phyloP scores from a whole-genome alignment of 2,329 filamentous ascomycete species.

The Dryadomyces sulphureus region DNA sequence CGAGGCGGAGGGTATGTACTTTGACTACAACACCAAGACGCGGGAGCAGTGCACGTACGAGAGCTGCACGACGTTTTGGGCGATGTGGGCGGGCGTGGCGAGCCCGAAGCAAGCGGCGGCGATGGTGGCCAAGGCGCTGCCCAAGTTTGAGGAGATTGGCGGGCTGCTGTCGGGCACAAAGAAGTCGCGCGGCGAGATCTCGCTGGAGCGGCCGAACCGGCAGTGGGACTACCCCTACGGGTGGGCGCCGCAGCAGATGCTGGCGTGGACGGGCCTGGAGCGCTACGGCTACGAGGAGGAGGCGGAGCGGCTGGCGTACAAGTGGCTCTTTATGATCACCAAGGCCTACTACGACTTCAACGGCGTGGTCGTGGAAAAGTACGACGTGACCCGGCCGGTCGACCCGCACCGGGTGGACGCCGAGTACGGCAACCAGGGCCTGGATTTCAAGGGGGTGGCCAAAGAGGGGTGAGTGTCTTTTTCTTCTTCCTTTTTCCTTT shows the following conservation, averaged over 20 bases:
- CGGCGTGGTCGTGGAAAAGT: constrained; percentile 96
- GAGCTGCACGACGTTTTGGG: constrained; percentile 89
- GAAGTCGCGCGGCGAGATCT: constrained; percentile 67
- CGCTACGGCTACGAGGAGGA: constrained; percentile 88
- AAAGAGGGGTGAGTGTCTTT: constrained; percentile 69
- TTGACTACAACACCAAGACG: constrained; percentile 84
- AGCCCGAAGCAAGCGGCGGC: constrained; percentile 73
- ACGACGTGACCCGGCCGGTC: constrained; percentile 80
- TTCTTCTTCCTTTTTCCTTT: neutral
- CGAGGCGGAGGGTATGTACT: constrained; percentile 85
- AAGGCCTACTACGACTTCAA: constrained; percentile 98
- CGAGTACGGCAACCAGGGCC: constrained; percentile 93
- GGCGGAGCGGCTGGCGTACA: constrained; percentile 78
- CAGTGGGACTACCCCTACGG: constrained; percentile 99
- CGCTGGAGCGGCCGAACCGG: constrained; percentile 74
- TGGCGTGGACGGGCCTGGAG: constrained; percentile 86
- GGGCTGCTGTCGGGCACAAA: constrained; percentile 83
- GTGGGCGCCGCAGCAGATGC: constrained; percentile 97
- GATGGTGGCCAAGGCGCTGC: constrained; percentile 68
- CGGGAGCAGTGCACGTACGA: constrained; percentile 75
- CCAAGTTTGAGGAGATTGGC: constrained; percentile 75
- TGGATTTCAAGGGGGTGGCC: constrained; percentile 89
- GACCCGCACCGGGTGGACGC: constrained; percentile 91
- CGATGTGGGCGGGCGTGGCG: constrained; percentile 86
- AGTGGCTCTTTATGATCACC: constrained; percentile 97